phyloP scores from a whole-genome alignment of 768 basidiomycete species.

The Trichaptum fuscoviolaceum region DNA sequence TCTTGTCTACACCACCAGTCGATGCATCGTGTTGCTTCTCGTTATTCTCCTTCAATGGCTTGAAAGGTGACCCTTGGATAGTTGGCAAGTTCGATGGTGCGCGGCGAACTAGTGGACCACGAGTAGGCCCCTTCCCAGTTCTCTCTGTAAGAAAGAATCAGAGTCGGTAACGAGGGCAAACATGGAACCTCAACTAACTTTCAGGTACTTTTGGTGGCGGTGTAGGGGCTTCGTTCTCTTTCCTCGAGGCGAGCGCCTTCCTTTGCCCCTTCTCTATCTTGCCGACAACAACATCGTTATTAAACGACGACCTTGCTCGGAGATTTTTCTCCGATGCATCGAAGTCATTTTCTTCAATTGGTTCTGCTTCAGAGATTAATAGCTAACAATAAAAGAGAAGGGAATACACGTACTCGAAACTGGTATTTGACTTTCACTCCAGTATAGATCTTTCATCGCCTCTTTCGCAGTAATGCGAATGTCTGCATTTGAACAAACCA shows the following conservation, averaged over 20 bases:
- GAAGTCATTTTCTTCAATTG: background rate
- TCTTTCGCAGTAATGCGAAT: constrained; percentile 65
- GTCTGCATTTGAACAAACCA: constrained; percentile 82
- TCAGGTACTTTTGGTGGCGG: background rate
- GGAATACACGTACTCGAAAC: constrained; percentile 20
- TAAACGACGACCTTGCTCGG: background rate
- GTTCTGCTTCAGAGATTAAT: background rate
- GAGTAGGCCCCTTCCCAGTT: background rate
- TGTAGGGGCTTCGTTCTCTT: background rate
- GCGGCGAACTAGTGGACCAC: background rate
- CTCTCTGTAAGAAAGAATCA: background rate
- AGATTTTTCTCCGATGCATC: background rate
- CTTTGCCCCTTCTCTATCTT: background rate
- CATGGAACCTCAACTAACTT: background rate
- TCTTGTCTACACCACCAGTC: background rate
- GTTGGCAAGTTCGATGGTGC: background rate
- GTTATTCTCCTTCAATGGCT: background rate
- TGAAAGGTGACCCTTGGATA: background rate
- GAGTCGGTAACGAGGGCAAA: background rate
- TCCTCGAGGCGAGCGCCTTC: background rate
- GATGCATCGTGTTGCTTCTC: background rate
- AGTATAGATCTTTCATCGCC: constrained; percentile 63
- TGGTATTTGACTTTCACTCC: constrained; percentile 30
- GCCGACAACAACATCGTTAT: background rate
- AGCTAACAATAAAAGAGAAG: background rate